A percentile compares a stretch with the other conserved stretches of the same genome.
These are phyloP conservation scores for Umbellularia californica DNA, from an alignment of 164 flowering plant species.

Conservation along the genomic window DNA sequence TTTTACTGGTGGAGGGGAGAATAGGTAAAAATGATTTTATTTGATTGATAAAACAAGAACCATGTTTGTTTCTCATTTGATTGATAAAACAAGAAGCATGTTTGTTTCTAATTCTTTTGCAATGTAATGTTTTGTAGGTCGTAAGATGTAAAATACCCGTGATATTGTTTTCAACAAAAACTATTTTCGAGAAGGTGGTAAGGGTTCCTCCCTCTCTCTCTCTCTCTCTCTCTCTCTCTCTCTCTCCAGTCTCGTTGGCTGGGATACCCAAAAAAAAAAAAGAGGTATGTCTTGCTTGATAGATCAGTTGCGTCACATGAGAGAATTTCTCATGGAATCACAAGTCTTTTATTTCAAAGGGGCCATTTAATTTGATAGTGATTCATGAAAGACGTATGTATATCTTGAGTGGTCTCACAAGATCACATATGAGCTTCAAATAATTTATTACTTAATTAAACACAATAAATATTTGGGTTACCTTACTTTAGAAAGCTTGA, in stretches of 20 bases:
- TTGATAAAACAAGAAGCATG: constrained; percentile 3
- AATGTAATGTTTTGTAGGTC: constrained; percentile 16
- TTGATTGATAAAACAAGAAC: neutral
- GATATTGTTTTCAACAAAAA: constrained; percentile 8
- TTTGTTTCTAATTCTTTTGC: neutral
- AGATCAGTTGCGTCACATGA: too few species aligned
- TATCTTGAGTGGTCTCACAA: neutral
- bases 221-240: too few species aligned
- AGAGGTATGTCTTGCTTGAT: too few species aligned
- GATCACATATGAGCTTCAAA: neutral
- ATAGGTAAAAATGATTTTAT: constrained; percentile 8
- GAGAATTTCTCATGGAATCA: too few species aligned
- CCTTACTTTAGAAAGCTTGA: too few species aligned
- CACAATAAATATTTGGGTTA: neutral
- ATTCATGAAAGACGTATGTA: neutral
- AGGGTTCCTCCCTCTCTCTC: neutral
- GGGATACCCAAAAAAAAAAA: too few species aligned
- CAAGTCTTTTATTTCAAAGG: too few species aligned
- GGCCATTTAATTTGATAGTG: constrained; percentile 1
- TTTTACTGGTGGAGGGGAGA: constrained; percentile 7
- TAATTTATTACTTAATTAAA: neutral
- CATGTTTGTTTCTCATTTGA: constrained; percentile 22
- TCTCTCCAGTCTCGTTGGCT: too few species aligned
- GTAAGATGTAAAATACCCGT: constrained; percentile 5
- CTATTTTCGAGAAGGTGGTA: constrained; percentile 5